Base-by-base conservation (phyloP, 371 early-diverging fungal species). In the Nematocida homosporus region DNA sequence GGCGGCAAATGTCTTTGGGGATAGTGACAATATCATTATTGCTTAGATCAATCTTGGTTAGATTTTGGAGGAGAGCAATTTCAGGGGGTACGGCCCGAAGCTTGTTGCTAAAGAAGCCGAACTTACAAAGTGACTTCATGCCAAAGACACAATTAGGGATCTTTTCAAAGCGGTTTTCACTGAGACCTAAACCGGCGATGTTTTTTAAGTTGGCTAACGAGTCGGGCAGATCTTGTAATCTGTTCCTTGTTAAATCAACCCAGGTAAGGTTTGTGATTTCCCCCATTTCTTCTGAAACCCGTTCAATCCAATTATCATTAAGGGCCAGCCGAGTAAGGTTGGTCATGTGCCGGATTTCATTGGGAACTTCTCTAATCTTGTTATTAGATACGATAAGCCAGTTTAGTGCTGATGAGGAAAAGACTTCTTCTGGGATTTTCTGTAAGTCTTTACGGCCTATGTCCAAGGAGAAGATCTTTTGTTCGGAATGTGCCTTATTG, bases 41-140 rank as follows among this genome's bases (percentile, higher is more conserved):
- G 23, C 88, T 87, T 32, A 89, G 65, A 77, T 88, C 88, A 29
- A 89, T 80, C 30, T 88, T 82, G 16, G 84, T 79, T 0, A 89
- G 79, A 2, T 82, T 78, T 27, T 61, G 80, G 38, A 86, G 72
- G 32, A 79, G 56, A 4, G 79, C 68, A 0, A 86, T 79, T 6
- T 85, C 80, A 2, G 77, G 64, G 8, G 85, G 80, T 20, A 87
- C 50, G 3, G 37, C 30, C 1, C 55, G 56, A 6, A 89, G 78
- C 23, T 83, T 81, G 56, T 88, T 88, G 1, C 87, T 87, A 61
- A 88, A 88, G 25, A 88, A 57, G 53, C 88, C 89, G 29, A 89
- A 82, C 53, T 87, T 88, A 56, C 85, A 78, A 2, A 89, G 77
- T 20, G 81, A 78, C 25, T 67, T 52, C 81, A 87, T 84, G 41